Evolutionary conservation across 257 asterid species (phyloP).

Genomic region (Penstemon eatonii): DNA sequence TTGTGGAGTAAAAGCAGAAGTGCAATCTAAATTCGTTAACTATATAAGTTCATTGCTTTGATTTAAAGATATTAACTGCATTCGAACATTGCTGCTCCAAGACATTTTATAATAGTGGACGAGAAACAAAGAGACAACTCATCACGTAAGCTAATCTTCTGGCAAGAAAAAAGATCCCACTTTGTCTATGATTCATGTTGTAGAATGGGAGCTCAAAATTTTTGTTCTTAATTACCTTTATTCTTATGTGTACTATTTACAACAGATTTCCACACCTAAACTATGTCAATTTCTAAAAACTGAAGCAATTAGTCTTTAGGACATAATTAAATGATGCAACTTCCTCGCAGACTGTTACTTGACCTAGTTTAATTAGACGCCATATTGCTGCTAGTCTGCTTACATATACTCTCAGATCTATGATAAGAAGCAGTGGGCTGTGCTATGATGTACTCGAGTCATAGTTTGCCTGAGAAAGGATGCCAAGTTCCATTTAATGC

Average conservation of each 20-base stretch:
- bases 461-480: not conserved
- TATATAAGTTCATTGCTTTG: not conserved
- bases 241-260: not conserved
- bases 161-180: not conserved
- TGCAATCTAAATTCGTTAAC: not conserved
- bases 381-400: too few relatives aligned
- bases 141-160: not conserved
- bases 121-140: not conserved
- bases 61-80: conserved; percentile 16
- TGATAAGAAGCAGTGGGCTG: not conserved
- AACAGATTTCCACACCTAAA: not conserved
- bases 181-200: not conserved
- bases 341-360: too few relatives aligned
- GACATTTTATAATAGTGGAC: not conserved
- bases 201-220: not conserved
- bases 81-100: conserved; percentile 6
- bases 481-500: not conserved
- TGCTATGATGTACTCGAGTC: not conserved
- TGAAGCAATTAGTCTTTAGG: not conserved
- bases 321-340: not conserved
- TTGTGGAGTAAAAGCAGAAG: not conserved
- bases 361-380: too few relatives aligned
- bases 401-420: not conserved
- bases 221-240: not conserved
- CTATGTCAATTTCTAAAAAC: not conserved